These are phyloP conservation scores for Candida oleophila DNA, from an alignment of 805 yeast species.

Conservation along the genomic window DNA sequence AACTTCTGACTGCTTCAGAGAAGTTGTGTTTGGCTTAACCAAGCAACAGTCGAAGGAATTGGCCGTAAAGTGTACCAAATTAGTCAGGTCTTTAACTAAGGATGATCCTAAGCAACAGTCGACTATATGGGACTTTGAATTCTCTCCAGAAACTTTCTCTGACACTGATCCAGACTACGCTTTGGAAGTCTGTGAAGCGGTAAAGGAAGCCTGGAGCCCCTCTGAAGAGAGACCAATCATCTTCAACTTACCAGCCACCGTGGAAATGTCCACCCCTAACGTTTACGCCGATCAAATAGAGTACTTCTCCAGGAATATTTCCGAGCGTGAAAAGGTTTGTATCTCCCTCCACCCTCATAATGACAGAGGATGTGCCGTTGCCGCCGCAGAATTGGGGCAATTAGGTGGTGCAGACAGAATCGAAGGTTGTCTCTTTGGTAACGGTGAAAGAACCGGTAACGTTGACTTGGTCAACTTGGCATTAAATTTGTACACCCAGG, in stretches of 20 bases:
- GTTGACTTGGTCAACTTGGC: constrained; percentile 77
- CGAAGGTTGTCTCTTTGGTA: constrained; percentile 80
- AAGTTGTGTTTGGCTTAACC: constrained; percentile 72
- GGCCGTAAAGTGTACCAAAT: constrained; percentile 69
- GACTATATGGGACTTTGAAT: constrained; percentile 70
- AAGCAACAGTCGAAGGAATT: constrained; percentile 63
- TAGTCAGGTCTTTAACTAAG: constrained; percentile 68
- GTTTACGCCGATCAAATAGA: constrained; percentile 80
- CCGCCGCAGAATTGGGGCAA: constrained; percentile 74
- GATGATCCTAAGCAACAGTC: constrained; percentile 66
- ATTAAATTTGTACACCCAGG: constrained; percentile 75
- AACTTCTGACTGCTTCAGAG: constrained; percentile 72
- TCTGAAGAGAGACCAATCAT: constrained; percentile 71
- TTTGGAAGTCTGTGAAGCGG: constrained; percentile 76
- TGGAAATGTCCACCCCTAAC: constrained; percentile 74
- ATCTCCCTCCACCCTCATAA: constrained; percentile 76
- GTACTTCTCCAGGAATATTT: constrained; percentile 64
- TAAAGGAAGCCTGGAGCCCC: constrained; percentile 77
- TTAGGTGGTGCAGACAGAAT: constrained; percentile 86
- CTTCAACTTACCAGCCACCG: constrained; percentile 80
- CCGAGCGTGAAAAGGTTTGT: constrained; percentile 69
- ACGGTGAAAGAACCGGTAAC: constrained; percentile 85
- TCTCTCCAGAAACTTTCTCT: constrained; percentile 76
- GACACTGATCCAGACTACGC: constrained; percentile 76
- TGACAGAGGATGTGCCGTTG: constrained; percentile 83